Conservation (phyloP, 2,329 filamentous ascomycete genomes). For the Dactylellina drechsleri region DNA sequence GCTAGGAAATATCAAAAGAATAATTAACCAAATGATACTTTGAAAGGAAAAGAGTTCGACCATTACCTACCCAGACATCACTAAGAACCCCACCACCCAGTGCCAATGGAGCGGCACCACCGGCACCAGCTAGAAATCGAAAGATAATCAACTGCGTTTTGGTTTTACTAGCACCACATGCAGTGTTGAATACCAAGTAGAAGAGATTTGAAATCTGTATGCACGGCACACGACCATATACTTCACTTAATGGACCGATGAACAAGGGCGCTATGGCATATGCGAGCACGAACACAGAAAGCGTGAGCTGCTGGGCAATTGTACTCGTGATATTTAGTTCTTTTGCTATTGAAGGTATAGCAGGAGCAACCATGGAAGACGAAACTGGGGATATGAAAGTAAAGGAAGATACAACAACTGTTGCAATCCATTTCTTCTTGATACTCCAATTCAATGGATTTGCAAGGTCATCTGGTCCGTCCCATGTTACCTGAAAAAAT, state of each 20-base stretch:
- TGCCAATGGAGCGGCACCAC: conserved; percentile 69
- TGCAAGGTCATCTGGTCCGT: conserved; percentile 63
- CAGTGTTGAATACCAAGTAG: conserved; percentile 70
- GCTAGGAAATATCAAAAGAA: conserved; percentile 63
- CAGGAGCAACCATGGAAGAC: conserved; percentile 69
- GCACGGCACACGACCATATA: conserved; percentile 68
- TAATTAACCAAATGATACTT: conserved; percentile 6
- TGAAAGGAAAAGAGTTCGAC: conserved; percentile 40
- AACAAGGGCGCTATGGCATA: conserved; percentile 68
- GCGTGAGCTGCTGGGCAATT: conserved; percentile 64
- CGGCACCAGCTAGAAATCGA: conserved; percentile 70
- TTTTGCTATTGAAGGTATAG: conserved; percentile 66
- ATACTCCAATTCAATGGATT: conserved; percentile 70
- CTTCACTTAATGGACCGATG: conserved; percentile 67
- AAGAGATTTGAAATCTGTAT: conserved; percentile 68
- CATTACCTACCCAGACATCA: conserved; percentile 57
- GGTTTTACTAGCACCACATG: conserved; percentile 68
- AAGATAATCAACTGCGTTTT: conserved; percentile 69
- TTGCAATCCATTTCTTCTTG: conserved; percentile 69
- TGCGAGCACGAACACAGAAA: conserved; percentile 69
- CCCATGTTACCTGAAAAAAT: conserved; percentile 37
- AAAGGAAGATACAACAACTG: conserved; percentile 68
- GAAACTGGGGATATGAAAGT: conserved; percentile 73
- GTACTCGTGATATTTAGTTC: conserved; percentile 67
- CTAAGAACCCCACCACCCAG: conserved; percentile 60